Evolutionary conservation across 495 filamentous ascomycete genomes (phyloP), one percentile per base, ranked within the genome.

Genomic region (Apiosordaria backusii): DNA sequence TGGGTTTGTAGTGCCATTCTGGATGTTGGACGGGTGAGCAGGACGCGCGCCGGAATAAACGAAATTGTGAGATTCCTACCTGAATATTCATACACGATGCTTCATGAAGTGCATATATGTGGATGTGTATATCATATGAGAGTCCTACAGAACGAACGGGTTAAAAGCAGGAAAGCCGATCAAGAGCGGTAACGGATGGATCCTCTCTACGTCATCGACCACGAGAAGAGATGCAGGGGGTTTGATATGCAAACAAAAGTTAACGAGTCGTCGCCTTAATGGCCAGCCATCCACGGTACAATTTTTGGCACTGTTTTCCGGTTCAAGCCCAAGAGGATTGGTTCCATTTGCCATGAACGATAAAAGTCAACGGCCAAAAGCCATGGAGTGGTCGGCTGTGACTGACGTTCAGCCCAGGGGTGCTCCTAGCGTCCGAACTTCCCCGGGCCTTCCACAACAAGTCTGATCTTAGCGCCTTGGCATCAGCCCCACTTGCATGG

Each of bases 1-100:
- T 95, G 92, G 60, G 89, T 89, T 78, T 95, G 92, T 60, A 72
- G 27, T 22, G 70, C 65, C 72, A 74, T 74, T 19, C 21, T 67
- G 57, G 19, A 57, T 55, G 19, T 5, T 29, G 45, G 15, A 19
- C 19, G 0, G 54, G 50, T 35, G 52, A 45, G 16, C 16, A 62
- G 7, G 18, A 62, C 15, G 23, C 57, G n/a, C 3, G 26, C 18
- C 15, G 9, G 26, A 25, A 59, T 45, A 7, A 29, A 29, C 27
- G 27, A 7, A 3, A 29, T 3, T 45, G 16, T 35, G 29, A 35
- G 3, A 1, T 10, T 10, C 10, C 29, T 35, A 6, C 29, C 13
- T 45, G n/a, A n/a, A n/a, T n/a, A n/a, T n/a, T n/a, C n/a, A n/a
- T n/a, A n/a, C n/a, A n/a, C n/a, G n/a, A n/a, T n/a, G n/a, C n/a